phyloP scores from a whole-genome alignment of 2,329 filamentous ascomycete genomes.

The Fusarium graminum region DNA sequence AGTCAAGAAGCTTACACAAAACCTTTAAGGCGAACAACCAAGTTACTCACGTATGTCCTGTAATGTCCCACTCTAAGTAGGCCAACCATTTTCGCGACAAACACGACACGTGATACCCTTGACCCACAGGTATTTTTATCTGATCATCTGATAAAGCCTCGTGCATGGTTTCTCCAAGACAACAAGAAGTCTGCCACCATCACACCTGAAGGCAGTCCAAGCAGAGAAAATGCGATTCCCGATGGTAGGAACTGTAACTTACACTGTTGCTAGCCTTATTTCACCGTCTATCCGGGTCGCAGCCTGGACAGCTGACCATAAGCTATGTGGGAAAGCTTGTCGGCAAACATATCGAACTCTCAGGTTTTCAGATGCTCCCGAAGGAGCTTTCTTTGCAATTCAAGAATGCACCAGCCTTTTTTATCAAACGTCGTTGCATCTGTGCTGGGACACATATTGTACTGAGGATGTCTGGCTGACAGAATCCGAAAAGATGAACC shows the following conservation, averaged over 20 bases:
- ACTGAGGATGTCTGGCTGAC: neutral
- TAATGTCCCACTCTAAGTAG: neutral
- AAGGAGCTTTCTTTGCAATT: constrained; percentile 8
- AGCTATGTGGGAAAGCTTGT: constrained; percentile 16
- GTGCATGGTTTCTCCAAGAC: neutral
- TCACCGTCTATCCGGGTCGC: fast-evolving
- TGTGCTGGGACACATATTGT: constrained; percentile 21
- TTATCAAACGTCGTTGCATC: constrained; percentile 11
- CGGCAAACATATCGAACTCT: constrained; percentile 27
- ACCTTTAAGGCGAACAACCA: too few relatives aligned
- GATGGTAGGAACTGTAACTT: fast-evolving
- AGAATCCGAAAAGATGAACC: constrained; percentile 2
- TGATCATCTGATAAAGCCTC: constrained; percentile 28
- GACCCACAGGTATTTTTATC: constrained; percentile 25
- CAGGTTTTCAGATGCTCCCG: constrained; percentile 16
- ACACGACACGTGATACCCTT: constrained; percentile 6
- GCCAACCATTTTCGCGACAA: neutral
- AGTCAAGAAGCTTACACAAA: too few relatives aligned
- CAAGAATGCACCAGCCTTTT: constrained; percentile 12
- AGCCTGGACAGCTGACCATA: neutral
- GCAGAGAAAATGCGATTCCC: neutral
- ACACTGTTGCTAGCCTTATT: fast-evolving
- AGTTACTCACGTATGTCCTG: too few relatives aligned
- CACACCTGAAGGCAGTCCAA: too few relatives aligned
- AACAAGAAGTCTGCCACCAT: neutral